A percentile compares a stretch with the other conserved stretches of the same genome.
Conservation (phyloP, 2,329 filamentous ascomycete species). For the Fusarium oxysporum region DNA sequence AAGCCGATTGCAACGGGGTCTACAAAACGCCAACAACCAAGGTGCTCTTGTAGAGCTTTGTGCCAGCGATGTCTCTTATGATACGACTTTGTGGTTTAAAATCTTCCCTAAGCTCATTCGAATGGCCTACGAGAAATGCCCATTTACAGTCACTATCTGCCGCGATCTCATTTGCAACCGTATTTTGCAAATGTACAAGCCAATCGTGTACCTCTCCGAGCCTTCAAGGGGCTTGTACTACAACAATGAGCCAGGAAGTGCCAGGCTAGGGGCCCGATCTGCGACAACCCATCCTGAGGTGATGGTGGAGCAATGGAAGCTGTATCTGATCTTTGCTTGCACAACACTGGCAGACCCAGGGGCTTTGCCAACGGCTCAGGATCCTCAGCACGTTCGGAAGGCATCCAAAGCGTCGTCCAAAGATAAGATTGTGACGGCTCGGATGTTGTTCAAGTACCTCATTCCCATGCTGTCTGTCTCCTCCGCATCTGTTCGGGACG, state of each 20-base stretch:
- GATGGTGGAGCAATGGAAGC: conserved; percentile 96
- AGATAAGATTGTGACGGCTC: conserved; percentile 86
- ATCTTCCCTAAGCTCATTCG: conserved; percentile 95
- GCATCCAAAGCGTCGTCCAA: conserved; percentile 76
- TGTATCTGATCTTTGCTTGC: conserved; percentile 97
- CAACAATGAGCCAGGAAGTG: conserved; percentile 69
- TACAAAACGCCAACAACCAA: conserved; percentile 84
- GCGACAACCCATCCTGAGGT: conserved; percentile 84
- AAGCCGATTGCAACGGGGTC: conserved; percentile 89
- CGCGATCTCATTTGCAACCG: conserved; percentile 93
- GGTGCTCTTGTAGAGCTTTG: conserved; percentile 93
- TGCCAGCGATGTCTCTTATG: conserved; percentile 94
- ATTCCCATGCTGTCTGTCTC: conserved; percentile 87
- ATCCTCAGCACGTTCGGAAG: conserved; percentile 82
- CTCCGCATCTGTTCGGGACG: conserved; percentile 84
- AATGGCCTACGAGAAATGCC: conserved; percentile 89
- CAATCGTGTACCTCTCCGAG: conserved; percentile 83
- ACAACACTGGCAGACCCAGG: conserved; percentile 91
- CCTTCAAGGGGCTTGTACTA: conserved; percentile 73
- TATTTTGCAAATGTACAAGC: conserved; percentile 91
- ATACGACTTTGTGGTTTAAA: conserved; percentile 96
- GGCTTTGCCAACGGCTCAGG: conserved; percentile 61
- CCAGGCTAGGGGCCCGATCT: conserved; percentile 63
- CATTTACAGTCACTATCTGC: conserved; percentile 89
- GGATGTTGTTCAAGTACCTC: conserved; percentile 89